Evolutionary conservation across 441 rosid genomes (phyloP).

Genomic region (Lepidium campestre): DNA sequence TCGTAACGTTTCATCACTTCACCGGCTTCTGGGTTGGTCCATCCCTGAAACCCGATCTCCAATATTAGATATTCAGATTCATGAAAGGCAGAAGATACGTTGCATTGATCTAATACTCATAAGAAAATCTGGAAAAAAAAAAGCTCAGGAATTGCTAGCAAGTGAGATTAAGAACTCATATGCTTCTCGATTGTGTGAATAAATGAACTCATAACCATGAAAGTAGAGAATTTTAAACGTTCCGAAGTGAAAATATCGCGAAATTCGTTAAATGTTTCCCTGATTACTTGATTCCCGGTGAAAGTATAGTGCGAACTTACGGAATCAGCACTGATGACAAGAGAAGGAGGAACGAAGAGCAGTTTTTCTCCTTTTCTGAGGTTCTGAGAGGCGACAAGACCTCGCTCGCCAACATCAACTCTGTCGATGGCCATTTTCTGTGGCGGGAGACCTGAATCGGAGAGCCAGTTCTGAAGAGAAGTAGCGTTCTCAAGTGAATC

Average conservation of each 20-base stretch:
- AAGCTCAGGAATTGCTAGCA: neutral
- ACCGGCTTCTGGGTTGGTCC: constrained; percentile 75
- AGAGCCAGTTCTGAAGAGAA: constrained; percentile 76
- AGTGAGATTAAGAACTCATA: neutral
- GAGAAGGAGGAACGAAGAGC: constrained; percentile 92
- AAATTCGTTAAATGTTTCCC: too few relatives aligned
- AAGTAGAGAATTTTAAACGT: too few relatives aligned
- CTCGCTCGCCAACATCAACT: constrained; percentile 84
- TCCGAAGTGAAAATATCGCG: too few relatives aligned
- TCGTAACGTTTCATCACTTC: constrained; percentile 60
- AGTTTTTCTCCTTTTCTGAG: constrained; percentile 85
- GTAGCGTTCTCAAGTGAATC: constrained; percentile 82
- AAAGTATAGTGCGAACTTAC: constrained; percentile 33
- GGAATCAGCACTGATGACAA: constrained; percentile 78
- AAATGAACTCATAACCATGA: too few relatives aligned
- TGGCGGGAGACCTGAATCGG: constrained; percentile 71
- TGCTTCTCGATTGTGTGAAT: too few relatives aligned
- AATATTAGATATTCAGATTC: neutral
- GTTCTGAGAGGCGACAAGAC: constrained; percentile 82
- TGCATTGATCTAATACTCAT: neutral
- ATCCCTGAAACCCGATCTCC: constrained; percentile 38
- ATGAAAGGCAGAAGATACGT: neutral
- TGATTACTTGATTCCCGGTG: neutral
- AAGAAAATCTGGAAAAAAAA: neutral
- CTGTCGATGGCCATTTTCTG: constrained; percentile 81